These are phyloP conservation scores for Coniochaeta sp. DNA, from an alignment of 2,329 filamentous ascomycete genomes.

Conservation along the genomic window DNA sequence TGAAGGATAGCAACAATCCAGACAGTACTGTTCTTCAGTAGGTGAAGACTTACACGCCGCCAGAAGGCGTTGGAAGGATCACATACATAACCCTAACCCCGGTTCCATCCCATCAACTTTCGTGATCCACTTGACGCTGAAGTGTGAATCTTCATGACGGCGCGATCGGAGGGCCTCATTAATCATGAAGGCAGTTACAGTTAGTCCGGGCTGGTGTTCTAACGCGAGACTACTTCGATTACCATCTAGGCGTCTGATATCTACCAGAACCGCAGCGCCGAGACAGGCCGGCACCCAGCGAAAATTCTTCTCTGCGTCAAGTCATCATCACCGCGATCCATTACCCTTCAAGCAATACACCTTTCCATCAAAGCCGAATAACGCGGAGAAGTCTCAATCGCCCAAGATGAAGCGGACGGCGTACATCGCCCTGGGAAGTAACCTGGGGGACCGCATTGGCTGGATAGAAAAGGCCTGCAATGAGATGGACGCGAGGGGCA, in stretches of 20 bases:
- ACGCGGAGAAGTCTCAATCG: conserved; percentile 9
- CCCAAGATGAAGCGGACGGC: conserved; percentile 38
- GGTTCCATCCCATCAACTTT: not conserved
- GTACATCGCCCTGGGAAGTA: conserved; percentile 87
- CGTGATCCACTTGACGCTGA: not conserved
- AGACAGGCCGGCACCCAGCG: not conserved
- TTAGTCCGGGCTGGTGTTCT: not conserved
- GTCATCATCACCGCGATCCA: conserved; percentile 5
- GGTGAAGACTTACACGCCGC: no score
- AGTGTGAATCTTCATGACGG: not conserved
- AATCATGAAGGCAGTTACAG: not conserved
- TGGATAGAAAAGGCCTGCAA: conserved; percentile 81
- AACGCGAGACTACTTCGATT: not conserved
- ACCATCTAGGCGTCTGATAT: no score
- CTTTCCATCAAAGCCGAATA: conserved; percentile 13
- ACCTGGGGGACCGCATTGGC: conserved; percentile 76
- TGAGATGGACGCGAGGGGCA: conserved; percentile 66
- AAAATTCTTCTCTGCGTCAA: conserved; percentile 11
- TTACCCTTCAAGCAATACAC: conserved; percentile 15
- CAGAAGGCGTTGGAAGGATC: no score
- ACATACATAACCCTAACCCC: conserved; percentile 1
- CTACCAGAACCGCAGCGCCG: no score
- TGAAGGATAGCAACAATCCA: no score
- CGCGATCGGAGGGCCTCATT: not conserved
- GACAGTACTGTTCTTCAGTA: no score